Percentiles rank a stretch among this genome's conserved stretches.
Evolutionary conservation across 2,329 filamentous ascomycete species (phyloP).

Genomic region (Colletotrichum melonis): DNA sequence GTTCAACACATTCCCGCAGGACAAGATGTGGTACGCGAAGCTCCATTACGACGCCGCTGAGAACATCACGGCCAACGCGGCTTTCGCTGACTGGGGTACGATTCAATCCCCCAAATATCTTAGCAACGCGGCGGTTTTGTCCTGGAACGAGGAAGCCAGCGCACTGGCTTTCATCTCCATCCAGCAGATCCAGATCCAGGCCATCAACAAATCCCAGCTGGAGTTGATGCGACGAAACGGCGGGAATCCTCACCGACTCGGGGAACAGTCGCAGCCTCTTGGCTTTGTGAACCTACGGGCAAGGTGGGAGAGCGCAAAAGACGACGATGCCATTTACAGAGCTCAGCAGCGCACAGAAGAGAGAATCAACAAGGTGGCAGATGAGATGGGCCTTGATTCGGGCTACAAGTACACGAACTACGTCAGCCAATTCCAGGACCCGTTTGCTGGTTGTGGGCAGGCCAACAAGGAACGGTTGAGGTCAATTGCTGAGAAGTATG

Average conservation of each 20-base stretch:
- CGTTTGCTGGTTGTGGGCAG: constrained; percentile 52
- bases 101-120: background rate
- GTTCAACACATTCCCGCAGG: constrained; percentile 36
- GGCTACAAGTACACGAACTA: constrained; percentile 60
- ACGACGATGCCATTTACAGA: constrained; percentile 47
- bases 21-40: background rate
- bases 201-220: constrained; percentile 50
- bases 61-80: background rate
- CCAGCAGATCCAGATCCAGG: constrained; percentile 48
- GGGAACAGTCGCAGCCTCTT: constrained; percentile 34
- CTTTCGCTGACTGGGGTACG: background rate
- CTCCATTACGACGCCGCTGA: background rate
- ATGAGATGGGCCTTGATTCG: constrained; percentile 46
- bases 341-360: constrained; percentile 42
- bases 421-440: constrained; percentile 48
- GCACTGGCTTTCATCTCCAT: constrained; percentile 36
- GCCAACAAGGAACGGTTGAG: constrained; percentile 49
- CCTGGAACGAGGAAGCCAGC: constrained; percentile 37
- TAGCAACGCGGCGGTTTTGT: constrained; percentile 29
- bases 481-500: constrained; percentile 48
- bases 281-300: constrained; percentile 39
- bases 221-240: constrained; percentile 43
- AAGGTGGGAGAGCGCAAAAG: constrained; percentile 42
- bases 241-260: constrained; percentile 46
- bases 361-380: constrained; percentile 42